Evolutionary conservation across 345 rosid genomes (phyloP).

Genomic region (Salix exigua): DNA sequence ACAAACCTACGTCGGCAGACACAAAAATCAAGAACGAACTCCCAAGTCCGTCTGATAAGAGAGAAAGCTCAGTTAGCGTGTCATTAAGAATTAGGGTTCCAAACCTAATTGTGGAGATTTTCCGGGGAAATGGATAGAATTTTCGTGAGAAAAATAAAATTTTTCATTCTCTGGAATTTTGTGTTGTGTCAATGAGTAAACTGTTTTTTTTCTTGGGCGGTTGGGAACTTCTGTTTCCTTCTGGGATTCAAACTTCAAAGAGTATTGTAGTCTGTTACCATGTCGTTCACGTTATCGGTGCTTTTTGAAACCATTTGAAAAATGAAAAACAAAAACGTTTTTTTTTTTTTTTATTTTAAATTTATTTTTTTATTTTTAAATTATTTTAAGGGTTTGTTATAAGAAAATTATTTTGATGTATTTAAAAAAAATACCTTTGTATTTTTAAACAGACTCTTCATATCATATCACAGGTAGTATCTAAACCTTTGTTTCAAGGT

Average conservation of each 20-base stretch:
- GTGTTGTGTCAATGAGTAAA: not conserved
- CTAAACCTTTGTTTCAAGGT: not conserved
- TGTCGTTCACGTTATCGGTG: too few species aligned
- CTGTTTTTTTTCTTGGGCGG: conserved; percentile 12
- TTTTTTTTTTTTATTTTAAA: too few species aligned
- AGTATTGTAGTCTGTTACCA: not conserved
- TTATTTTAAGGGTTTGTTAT: too few species aligned
- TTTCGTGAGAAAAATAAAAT: not conserved
- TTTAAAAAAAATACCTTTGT: too few species aligned
- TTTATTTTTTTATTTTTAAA: too few species aligned
- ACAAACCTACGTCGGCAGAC: not conserved
- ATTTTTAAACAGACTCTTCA: too few species aligned
- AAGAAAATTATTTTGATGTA: too few species aligned
- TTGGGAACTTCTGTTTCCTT: conserved; percentile 10
- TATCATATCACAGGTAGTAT: not conserved
- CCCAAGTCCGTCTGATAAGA: too few species aligned
- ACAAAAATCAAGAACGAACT: conserved; percentile 1
- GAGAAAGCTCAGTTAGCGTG: not conserved
- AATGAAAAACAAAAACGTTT: too few species aligned
- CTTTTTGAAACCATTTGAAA: too few species aligned
- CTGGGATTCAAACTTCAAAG: not conserved
- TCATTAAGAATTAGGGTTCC: not conserved
- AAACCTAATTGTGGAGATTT: not conserved
- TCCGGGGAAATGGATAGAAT: not conserved
- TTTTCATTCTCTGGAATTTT: not conserved